Conservation (phyloP, 371 early-diverging fungal species). For the Mortierella sp. region DNA sequence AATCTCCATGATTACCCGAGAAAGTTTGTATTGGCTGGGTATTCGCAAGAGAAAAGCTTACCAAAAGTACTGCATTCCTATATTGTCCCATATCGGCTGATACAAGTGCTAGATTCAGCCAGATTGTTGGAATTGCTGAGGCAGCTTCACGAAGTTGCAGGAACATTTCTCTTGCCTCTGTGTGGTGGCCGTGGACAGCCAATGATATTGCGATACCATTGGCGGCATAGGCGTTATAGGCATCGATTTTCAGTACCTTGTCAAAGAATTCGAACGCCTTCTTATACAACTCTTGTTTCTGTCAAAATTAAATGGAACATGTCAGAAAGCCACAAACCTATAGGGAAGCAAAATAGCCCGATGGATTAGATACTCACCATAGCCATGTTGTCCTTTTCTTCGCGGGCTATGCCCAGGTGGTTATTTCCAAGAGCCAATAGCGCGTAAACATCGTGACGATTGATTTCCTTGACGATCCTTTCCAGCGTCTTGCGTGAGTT, state of each 20-base stretch:
- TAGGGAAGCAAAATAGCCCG: background rate
- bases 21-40: no score
- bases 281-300: conserved; percentile 70
- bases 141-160: conserved; percentile 76
- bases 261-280: conserved; percentile 86
- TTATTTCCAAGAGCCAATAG: conserved; percentile 88
- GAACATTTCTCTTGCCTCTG: conserved; percentile 83
- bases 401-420: conserved; percentile 73
- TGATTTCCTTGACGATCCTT: conserved; percentile 80
- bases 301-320: background rate
- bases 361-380: conserved; percentile 19
- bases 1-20: background rate
- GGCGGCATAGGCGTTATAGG: conserved; percentile 78
- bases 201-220: conserved; percentile 85
- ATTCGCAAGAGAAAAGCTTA: conserved; percentile 14
- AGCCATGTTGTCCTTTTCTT: conserved; percentile 57
- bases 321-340: no score
- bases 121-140: conserved; percentile 67
- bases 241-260: conserved; percentile 82
- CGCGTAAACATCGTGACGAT: conserved; percentile 85
- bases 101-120: conserved; percentile 85
- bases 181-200: conserved; percentile 77
- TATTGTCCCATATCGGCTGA: conserved; percentile 80
- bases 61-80: conserved; percentile 73
- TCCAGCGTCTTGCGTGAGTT: conserved; percentile 81